Base-by-base conservation (phyloP, 495 filamentous ascomycete species). In the Friedmanniomyces simplex region DNA sequence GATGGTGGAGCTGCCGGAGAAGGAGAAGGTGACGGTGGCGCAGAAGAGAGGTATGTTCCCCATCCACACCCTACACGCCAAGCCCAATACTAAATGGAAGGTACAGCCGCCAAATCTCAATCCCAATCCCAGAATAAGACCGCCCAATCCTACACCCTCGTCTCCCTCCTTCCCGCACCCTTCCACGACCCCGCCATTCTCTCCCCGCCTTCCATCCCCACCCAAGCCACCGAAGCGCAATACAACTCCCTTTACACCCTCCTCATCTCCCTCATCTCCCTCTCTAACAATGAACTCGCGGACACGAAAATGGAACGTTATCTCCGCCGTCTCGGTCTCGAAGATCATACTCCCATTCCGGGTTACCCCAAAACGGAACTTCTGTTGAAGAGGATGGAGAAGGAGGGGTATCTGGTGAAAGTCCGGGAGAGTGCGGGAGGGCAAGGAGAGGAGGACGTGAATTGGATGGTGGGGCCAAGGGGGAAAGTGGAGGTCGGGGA, bases 401-500 rank as follows among this genome's bases (percentile, higher is more conserved):
- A 78, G 58, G 88, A 97, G 43, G 87, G 87, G 0, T 98, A 97
- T 65, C 70, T 98, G 1, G 74, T 87, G 25, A 86, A 80, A 56
- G 76, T 82, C n/a, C 77, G 79, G 48, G 76, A 79, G 42, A 67
- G 54, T 8, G 64, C 63, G 20, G 63, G 64, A 41, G 52, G 37
- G 3, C 28, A 28, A 14, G 76, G 76, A 12, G 77, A 77, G 12
- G 88, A 94, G 56, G 69, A 77, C 4, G 77, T 88, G 11, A 87
- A 85, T 50, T 95, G 83, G 73, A 79, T 85, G 57, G 77, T 95
- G 25, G 90, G 89, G 2, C 84, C 88, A 30, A 76, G 93, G 34
- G 93, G 89, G 14, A 96, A 88, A 72, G 74, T 88, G 13, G 93
- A 98, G 67, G 84, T 98, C 32, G 85, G 83, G 1, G 79, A 80